phyloP scores from a whole-genome alignment of 2,329 filamentous ascomycete species.

The Madurella fahalii region DNA sequence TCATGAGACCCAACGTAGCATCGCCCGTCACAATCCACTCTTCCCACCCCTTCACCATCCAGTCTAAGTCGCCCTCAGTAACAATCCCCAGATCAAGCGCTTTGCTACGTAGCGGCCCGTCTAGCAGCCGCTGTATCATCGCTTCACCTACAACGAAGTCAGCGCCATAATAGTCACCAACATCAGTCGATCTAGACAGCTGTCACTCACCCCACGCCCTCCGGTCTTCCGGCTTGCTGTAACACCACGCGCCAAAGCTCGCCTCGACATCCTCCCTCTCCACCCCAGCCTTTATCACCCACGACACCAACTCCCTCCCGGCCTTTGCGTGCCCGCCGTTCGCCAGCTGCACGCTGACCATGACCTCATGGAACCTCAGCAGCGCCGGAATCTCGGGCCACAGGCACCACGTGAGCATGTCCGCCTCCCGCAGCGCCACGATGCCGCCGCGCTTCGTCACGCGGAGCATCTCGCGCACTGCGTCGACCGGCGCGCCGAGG shows the following conservation, averaged over 20 bases:
- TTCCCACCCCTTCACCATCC: conserved; percentile 15
- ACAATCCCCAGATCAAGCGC: conserved; percentile 5
- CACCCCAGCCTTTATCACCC: conserved; percentile 9
- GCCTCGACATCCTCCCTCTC: background rate
- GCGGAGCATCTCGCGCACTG: conserved; percentile 37
- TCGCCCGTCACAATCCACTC: conserved; percentile 5
- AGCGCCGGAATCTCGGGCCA: conserved; percentile 11
- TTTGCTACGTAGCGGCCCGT: conserved; percentile 4
- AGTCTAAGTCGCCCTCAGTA: conserved; percentile 9
- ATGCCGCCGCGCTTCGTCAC: conserved; percentile 39
- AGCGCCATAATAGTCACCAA: background rate
- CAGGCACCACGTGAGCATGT: conserved; percentile 19
- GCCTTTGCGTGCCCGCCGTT: background rate
- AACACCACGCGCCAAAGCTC: conserved; percentile 17
- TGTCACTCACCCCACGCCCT: conserved; percentile 11
- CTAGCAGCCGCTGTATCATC: conserved; percentile 8
- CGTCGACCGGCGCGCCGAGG: conserved; percentile 35
- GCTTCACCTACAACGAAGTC: conserved; percentile 1
- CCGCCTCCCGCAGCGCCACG: conserved; percentile 30
- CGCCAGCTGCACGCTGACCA: background rate
- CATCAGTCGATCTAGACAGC: background rate
- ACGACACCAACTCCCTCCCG: conserved; percentile 11
- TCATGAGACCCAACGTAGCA: conserved; percentile 15
- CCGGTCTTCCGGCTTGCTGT: conserved; percentile 6
- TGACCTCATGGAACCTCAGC: conserved; percentile 1